Conservation (phyloP, 805 yeast species). For the Pichia californica region DNA sequence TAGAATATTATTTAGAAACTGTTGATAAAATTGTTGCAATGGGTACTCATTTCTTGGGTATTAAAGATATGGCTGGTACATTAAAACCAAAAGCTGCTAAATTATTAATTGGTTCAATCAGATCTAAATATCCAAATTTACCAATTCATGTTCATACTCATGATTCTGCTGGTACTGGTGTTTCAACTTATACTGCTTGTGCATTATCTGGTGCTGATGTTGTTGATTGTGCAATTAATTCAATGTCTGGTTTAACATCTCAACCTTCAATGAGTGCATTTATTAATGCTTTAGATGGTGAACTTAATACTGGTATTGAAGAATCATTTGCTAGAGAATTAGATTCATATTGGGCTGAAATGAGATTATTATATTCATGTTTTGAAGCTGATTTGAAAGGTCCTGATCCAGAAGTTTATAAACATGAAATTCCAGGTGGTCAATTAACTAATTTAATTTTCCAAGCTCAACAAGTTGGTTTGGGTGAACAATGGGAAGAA, state of each 20-base stretch:
- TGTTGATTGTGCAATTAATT: constrained; percentile 95
- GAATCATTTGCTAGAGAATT: constrained; percentile 67
- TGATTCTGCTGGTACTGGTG: constrained; percentile 99
- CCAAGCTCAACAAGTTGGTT: constrained; percentile 99
- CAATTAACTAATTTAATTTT: constrained; percentile 94
- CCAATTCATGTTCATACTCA: constrained; percentile 99
- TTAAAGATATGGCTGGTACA: constrained; percentile 99
- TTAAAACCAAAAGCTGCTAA: constrained; percentile 92
- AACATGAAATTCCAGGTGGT: constrained; percentile 99
- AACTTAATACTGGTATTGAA: constrained; percentile 66
- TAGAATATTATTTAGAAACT: constrained; percentile 78
- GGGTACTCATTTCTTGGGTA: constrained; percentile 97
- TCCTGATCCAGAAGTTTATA: constrained; percentile 98
- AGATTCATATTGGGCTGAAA: constrained; percentile 98
- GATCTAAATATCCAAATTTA: constrained; percentile 83
- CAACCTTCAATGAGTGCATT: constrained; percentile 95
- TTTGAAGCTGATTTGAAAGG: constrained; percentile 99
- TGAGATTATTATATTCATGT: constrained; percentile 92
- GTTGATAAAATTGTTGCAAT: constrained; percentile 78
- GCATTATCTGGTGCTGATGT: constrained; percentile 97
- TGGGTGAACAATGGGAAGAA: constrained; percentile 94
- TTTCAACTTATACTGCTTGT: constrained; percentile 91
- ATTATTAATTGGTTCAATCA: constrained; percentile 67
- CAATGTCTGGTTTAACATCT: constrained; percentile 97
- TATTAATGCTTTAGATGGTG: constrained; percentile 87